Evolutionary conservation across 352 stramenopile genomes (phyloP).

Genomic region (Globisporangium paddicum): DNA sequence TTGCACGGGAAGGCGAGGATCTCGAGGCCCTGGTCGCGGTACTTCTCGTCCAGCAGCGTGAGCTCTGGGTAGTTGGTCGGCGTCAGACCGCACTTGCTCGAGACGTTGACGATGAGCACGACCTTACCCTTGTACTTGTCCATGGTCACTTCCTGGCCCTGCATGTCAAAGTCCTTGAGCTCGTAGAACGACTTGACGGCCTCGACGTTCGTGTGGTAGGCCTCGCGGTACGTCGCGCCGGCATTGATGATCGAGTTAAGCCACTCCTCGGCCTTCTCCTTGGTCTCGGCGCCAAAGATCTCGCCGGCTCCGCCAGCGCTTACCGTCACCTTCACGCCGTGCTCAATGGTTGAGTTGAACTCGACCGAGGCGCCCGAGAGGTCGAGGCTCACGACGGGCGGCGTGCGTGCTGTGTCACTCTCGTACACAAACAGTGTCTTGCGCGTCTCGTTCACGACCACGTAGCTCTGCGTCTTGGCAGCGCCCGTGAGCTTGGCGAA

Average conservation of each 20-base stretch:
- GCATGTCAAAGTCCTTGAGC: slow-evolving; percentile 37
- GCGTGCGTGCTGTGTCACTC: background rate
- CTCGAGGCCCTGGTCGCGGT: slow-evolving; percentile 25
- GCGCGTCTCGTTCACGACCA: background rate
- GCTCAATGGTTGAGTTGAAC: background rate
- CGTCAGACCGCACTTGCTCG: slow-evolving; percentile 39
- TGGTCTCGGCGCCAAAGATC: background rate
- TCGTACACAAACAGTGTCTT: background rate
- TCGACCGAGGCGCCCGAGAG: background rate
- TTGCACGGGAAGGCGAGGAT: slow-evolving; percentile 47
- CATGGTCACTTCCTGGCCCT: slow-evolving; percentile 25
- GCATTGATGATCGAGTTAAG: slow-evolving; percentile 8
- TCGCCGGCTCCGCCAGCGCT: background rate
- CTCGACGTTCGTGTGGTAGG: slow-evolving; percentile 14
- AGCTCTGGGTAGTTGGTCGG: slow-evolving; percentile 28
- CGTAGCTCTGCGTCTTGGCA: background rate
- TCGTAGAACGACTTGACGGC: slow-evolving; percentile 43
- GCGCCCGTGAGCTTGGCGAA: background rate
- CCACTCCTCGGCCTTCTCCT: slow-evolving; percentile 6
- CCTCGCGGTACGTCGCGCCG: slow-evolving; percentile 16
- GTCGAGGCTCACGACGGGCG: background rate
- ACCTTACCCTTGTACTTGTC: slow-evolving; percentile 1
- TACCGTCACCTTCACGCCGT: background rate
- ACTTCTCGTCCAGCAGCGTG: slow-evolving; percentile 12
- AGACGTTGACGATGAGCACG: slow-evolving; percentile 16